Evolutionary conservation across 2,329 filamentous ascomycete species (phyloP).

Genomic region (Trichophyton verrucosum): DNA sequence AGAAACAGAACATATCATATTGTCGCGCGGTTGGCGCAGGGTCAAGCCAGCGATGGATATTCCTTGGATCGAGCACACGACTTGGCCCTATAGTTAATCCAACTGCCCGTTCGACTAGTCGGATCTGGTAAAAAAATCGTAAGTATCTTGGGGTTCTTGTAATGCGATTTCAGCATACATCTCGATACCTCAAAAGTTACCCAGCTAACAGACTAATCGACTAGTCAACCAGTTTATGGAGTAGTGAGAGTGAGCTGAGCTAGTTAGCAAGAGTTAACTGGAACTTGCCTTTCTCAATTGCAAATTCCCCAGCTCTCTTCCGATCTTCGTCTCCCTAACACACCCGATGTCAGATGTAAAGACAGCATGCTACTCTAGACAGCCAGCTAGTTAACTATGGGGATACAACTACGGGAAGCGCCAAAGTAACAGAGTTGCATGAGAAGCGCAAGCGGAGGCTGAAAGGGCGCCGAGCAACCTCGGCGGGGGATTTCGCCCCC

Average conservation of each 20-base stretch:
- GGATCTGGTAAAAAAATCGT: background rate
- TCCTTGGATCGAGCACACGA: constrained; percentile 1
- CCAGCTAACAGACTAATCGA: no score
- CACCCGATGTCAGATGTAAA: background rate
- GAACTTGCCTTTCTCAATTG: background rate
- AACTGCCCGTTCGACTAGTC: background rate
- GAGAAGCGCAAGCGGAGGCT: background rate
- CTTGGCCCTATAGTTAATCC: background rate
- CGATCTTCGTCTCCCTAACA: background rate
- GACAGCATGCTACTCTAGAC: background rate
- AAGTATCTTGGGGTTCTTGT: background rate
- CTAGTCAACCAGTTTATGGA: no score
- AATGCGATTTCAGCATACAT: background rate
- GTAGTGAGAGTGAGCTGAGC: no score
- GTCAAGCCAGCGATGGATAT: background rate
- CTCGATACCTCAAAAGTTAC: background rate
- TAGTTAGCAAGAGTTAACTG: no score
- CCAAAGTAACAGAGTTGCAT: background rate
- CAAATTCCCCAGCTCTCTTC: background rate
- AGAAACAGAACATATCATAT: background rate
- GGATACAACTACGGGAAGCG: background rate
- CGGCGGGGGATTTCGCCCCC: background rate
- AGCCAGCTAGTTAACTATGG: no score
- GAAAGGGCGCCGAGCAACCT: background rate
- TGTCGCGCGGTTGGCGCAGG: background rate